Conservation (phyloP, 1,284 basidiomycete species). For the Fistulinella staudtii region DNA sequence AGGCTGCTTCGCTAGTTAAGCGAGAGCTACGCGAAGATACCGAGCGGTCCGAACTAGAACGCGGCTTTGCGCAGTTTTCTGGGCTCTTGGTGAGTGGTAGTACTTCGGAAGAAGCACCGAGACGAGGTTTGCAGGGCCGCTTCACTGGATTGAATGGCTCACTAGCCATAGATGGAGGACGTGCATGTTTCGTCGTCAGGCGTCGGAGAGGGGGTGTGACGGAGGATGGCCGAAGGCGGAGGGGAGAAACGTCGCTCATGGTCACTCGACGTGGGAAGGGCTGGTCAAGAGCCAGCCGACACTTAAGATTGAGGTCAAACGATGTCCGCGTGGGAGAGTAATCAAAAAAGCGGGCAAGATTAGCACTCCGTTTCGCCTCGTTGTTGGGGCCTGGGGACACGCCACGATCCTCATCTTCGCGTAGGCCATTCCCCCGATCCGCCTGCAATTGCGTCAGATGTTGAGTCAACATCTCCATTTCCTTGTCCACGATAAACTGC, state of each 20-base stretch:
- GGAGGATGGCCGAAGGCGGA: slow-evolving; percentile 33
- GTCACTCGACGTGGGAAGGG: slow-evolving; percentile 35
- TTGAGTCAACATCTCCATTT: slow-evolving; percentile 31
- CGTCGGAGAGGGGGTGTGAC: slow-evolving; percentile 25
- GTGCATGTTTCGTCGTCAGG: slow-evolving; percentile 26
- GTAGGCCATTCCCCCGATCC: slow-evolving; percentile 18
- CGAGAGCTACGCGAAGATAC: slow-evolving; percentile 24
- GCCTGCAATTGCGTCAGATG: slow-evolving; percentile 24
- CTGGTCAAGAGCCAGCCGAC: slow-evolving; percentile 26
- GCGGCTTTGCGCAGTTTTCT: slow-evolving; percentile 14
- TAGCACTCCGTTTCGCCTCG: slow-evolving; percentile 33
- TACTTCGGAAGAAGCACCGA: slow-evolving; percentile 16
- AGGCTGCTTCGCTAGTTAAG: slow-evolving; percentile 16
- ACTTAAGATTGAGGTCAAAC: slow-evolving; percentile 32
- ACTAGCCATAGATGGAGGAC: slow-evolving; percentile 30
- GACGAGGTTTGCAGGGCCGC: slow-evolving; percentile 26
- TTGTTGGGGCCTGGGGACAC: slow-evolving; percentile 27
- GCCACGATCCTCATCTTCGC: slow-evolving; percentile 23
- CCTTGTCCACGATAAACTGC: slow-evolving; percentile 34
- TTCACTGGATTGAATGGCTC: slow-evolving; percentile 28
- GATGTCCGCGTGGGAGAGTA: slow-evolving; percentile 33
- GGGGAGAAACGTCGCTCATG: slow-evolving; percentile 34
- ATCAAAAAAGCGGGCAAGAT: slow-evolving; percentile 39
- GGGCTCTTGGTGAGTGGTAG: slow-evolving; percentile 14
- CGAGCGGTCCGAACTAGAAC: slow-evolving; percentile 17